Evolutionary conservation across 2,329 filamentous ascomycete genomes (phyloP).

Genomic region (Microsporum ferrugineum): DNA sequence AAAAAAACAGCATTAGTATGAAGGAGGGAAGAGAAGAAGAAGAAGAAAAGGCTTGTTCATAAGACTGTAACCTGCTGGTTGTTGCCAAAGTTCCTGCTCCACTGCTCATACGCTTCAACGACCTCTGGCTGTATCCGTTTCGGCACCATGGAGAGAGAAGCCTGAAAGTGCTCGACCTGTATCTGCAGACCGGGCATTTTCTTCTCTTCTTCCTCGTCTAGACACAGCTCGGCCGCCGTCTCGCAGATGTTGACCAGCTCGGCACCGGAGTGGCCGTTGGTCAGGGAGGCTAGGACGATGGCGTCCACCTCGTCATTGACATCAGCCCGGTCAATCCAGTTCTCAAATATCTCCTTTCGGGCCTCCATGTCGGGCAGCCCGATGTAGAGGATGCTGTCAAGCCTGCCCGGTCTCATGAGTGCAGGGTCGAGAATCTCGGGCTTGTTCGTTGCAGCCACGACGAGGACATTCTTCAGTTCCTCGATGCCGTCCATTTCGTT

Average conservation of each 20-base stretch:
- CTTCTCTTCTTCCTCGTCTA: slow-evolving; percentile 42
- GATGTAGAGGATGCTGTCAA: slow-evolving; percentile 77
- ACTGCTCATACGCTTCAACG: slow-evolving; percentile 48
- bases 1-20: background rate
- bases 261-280: slow-evolving; percentile 74
- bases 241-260: slow-evolving; percentile 58
- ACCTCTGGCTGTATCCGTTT: slow-evolving; percentile 51
- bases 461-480: slow-evolving; percentile 65
- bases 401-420: slow-evolving; percentile 70
- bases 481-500: slow-evolving; percentile 97
- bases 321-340: slow-evolving; percentile 52
- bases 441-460: slow-evolving; percentile 84
- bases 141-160: slow-evolving; percentile 37
- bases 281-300: slow-evolving; percentile 48
- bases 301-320: slow-evolving; percentile 56
- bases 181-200: slow-evolving; percentile 23
- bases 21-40: background rate
- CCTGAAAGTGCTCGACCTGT: slow-evolving; percentile 34
- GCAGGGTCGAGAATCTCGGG: slow-evolving; percentile 79
- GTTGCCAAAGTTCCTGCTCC: slow-evolving; percentile 27
- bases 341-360: slow-evolving; percentile 62
- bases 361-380: slow-evolving; percentile 65
- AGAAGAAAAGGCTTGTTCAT: background rate
- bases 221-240: slow-evolving; percentile 39
- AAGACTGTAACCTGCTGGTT: background rate